These are phyloP conservation scores for Epichloe gansuensis DNA, from an alignment of 2,329 filamentous ascomycete species.

Conservation along the genomic window DNA sequence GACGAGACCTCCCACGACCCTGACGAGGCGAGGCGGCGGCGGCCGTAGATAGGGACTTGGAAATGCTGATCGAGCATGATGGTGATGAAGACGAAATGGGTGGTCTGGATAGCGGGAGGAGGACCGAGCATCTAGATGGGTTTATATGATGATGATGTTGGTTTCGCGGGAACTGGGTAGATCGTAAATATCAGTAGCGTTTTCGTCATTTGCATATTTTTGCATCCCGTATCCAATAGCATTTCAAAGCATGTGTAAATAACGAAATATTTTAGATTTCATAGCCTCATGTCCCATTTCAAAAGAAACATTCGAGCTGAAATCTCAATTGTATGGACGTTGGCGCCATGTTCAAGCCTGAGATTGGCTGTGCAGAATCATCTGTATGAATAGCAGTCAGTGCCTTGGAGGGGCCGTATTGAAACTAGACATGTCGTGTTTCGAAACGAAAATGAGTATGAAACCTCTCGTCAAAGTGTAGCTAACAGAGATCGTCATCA, in stretches of 20 bases:
- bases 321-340: no score
- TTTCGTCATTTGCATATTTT: no score
- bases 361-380: no score
- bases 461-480: background rate
- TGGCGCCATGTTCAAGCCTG: no score
- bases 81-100: slow-evolving; percentile 16
- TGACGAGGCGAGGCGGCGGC: slow-evolving; percentile 14
- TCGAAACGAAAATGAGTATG: background rate
- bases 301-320: no score
- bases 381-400: no score
- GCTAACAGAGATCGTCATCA: slow-evolving; percentile 14
- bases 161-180: slow-evolving; percentile 13
- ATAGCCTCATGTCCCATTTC: no score
- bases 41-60: slow-evolving; percentile 37
- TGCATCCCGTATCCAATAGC: no score
- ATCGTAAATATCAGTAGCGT: background rate
- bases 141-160: slow-evolving; percentile 18
- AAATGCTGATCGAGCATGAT: slow-evolving; percentile 38
- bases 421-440: no score
- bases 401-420: no score
- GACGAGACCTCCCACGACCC: slow-evolving; percentile 18
- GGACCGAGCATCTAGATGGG: slow-evolving; percentile 13
- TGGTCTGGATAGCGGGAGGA: slow-evolving; percentile 10
- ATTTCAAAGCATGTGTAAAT: no score
- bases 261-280: no score